phyloP scores from a whole-genome alignment of 1,284 basidiomycete species.

The Cystobasidium slooffiae region DNA sequence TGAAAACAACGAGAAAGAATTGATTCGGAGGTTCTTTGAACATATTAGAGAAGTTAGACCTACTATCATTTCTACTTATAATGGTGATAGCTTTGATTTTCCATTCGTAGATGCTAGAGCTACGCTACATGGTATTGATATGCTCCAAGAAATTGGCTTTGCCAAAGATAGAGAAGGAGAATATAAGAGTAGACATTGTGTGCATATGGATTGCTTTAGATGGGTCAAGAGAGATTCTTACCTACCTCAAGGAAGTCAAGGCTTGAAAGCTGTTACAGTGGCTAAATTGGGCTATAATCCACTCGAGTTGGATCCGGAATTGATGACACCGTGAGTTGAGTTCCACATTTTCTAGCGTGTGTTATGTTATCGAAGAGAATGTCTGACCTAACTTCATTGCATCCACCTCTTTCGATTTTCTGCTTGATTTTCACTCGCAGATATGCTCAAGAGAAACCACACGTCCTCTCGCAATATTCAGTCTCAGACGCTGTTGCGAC shows the following conservation, averaged over 20 bases:
- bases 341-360: slow-evolving; percentile 45
- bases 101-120: slow-evolving; percentile 93
- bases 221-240: slow-evolving; percentile 99
- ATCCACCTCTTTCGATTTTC: background rate
- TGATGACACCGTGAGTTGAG: slow-evolving; percentile 96
- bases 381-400: background rate
- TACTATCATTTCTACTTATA: slow-evolving; percentile 97
- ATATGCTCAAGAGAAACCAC: slow-evolving; percentile 95
- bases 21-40: slow-evolving; percentile 86
- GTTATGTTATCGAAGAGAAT: background rate
- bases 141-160: slow-evolving; percentile 95
- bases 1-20: slow-evolving; percentile 83
- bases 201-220: slow-evolving; percentile 96
- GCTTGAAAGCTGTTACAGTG: slow-evolving; percentile 96
- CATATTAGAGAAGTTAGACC: slow-evolving; percentile 92
- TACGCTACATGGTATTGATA: slow-evolving; percentile 88
- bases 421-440: slow-evolving; percentile 58
- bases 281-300: slow-evolving; percentile 97
- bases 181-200: slow-evolving; percentile 90
- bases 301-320: slow-evolving; percentile 95
- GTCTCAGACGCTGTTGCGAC: slow-evolving; percentile 99
- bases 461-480: slow-evolving; percentile 93
- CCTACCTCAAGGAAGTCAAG: slow-evolving; percentile 96
- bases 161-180: slow-evolving; percentile 89
- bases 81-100: slow-evolving; percentile 99